These are phyloP conservation scores for Hortiboletus campestris DNA, from an alignment of 768 basidiomycete species.

Conservation along the genomic window DNA sequence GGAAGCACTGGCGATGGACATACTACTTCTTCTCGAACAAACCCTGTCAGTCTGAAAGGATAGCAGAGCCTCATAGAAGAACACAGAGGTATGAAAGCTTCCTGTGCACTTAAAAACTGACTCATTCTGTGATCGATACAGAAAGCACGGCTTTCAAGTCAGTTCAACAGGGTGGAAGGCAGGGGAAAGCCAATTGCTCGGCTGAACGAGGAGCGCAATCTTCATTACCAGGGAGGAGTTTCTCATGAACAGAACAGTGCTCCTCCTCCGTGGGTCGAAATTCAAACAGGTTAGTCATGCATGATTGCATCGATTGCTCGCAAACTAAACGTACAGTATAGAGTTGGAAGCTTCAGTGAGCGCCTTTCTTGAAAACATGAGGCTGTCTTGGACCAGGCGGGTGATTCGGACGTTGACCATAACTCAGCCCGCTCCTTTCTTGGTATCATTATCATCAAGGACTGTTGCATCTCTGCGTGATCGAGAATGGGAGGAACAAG, in stretches of 20 bases:
- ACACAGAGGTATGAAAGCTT: constrained; percentile 61
- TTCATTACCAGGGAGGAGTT: constrained; percentile 77
- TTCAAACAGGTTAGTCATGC: constrained; percentile 59
- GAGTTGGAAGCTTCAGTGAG: constrained; percentile 64
- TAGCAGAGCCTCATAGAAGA: constrained; percentile 79
- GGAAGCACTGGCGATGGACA: constrained; percentile 1
- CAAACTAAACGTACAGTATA: constrained; percentile 24
- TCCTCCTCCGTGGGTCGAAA: constrained; percentile 82
- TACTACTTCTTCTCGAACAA: constrained; percentile 33
- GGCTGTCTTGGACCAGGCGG: constrained; percentile 72
- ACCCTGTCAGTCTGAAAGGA: constrained; percentile 66
- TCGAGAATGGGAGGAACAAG: constrained; percentile 66
- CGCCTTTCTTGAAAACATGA: constrained; percentile 63
- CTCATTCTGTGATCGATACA: constrained; percentile 24
- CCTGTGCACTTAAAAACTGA: background rate
- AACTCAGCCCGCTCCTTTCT: constrained; percentile 38
- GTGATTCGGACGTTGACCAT: constrained; percentile 60
- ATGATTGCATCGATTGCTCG: background rate
- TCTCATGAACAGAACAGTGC: constrained; percentile 82
- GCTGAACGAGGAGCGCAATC: constrained; percentile 50
- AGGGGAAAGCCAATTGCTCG: constrained; percentile 51
- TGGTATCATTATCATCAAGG: constrained; percentile 35
- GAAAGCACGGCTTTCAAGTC: constrained; percentile 65
- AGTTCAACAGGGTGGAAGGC: constrained; percentile 72
- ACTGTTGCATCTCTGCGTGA: constrained; percentile 54